phyloP scores from a whole-genome alignment of 208 protist species.

The Naegleria gruberi region DNA sequence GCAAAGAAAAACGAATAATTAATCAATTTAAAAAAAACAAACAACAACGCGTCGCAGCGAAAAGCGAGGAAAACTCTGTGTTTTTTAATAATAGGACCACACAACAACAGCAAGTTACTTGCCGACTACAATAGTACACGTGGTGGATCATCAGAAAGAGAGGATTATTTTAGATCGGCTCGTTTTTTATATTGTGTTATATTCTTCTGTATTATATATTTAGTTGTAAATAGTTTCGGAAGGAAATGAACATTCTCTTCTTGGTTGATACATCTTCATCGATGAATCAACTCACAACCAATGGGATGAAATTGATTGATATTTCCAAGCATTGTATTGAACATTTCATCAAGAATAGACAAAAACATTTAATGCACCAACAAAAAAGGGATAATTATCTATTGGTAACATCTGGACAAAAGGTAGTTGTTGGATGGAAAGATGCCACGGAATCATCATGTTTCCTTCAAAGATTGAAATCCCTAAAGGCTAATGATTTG shows the following conservation, averaged over 20 bases:
- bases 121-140: no score
- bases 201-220: no score
- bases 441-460: neutral
- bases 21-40: no score
- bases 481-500: neutral
- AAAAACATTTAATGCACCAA: neutral
- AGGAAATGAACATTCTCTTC: conserved; percentile 1
- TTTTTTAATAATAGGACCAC: no score
- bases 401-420: neutral
- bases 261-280: conserved; percentile 10
- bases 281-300: conserved; percentile 1
- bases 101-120: no score
- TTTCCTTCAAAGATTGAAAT: neutral
- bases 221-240: no score
- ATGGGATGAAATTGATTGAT: conserved; percentile 1
- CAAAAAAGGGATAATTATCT: neutral
- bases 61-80: no score
- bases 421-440: neutral
- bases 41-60: no score
- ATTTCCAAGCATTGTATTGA: conserved; percentile 4
- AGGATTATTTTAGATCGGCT: no score
- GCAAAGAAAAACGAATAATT: no score
- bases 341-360: conserved; percentile 18
- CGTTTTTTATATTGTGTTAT: no score
- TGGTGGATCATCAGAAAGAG: no score